A percentile compares a stretch with the other conserved stretches of the same genome.
phyloP scores from a whole-genome alignment of 768 basidiomycete genomes.

The Suillus placidus region DNA sequence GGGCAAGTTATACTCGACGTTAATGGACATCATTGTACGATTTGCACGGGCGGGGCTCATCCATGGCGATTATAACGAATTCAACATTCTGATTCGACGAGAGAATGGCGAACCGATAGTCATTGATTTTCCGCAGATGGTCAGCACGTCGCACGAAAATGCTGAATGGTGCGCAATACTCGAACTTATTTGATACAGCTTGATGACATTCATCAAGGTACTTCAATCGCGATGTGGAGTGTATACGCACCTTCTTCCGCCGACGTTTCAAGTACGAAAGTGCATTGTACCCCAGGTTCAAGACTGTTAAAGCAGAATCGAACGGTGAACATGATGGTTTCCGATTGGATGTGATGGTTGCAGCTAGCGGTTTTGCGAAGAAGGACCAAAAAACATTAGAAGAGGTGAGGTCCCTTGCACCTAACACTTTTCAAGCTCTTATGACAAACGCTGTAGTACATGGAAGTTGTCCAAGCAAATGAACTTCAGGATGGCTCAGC shows the following conservation, averaged over 20 bases:
- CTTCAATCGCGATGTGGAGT: slow-evolving; percentile 98
- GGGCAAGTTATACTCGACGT: slow-evolving; percentile 83
- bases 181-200: slow-evolving; percentile 16
- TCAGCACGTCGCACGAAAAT: slow-evolving; percentile 94
- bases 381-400: slow-evolving; percentile 82
- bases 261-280: slow-evolving; percentile 94
- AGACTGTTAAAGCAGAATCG: slow-evolving; percentile 36
- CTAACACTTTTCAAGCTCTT: slow-evolving; percentile 21
- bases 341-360: slow-evolving; percentile 86
- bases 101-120: slow-evolving; percentile 78
- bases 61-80: slow-evolving; percentile 99
- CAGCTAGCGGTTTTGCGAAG: slow-evolving; percentile 90
- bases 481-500: slow-evolving; percentile 34
- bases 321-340: slow-evolving; percentile 54
- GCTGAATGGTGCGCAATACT: slow-evolving; percentile 80
- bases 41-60: slow-evolving; percentile 95
- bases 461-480: slow-evolving; percentile 54
- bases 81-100: slow-evolving; percentile 92
- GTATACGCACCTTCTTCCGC: slow-evolving; percentile 91
- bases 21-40: slow-evolving; percentile 97
- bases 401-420: slow-evolving; percentile 58
- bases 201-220: slow-evolving; percentile 61
- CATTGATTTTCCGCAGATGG: slow-evolving; percentile 99
- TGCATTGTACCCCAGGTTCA: slow-evolving; percentile 83
- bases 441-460: slow-evolving; percentile 54